Evolutionary conservation across 129 eudicot genomes (phyloP).

Genomic region (Flaveria robusta): DNA sequence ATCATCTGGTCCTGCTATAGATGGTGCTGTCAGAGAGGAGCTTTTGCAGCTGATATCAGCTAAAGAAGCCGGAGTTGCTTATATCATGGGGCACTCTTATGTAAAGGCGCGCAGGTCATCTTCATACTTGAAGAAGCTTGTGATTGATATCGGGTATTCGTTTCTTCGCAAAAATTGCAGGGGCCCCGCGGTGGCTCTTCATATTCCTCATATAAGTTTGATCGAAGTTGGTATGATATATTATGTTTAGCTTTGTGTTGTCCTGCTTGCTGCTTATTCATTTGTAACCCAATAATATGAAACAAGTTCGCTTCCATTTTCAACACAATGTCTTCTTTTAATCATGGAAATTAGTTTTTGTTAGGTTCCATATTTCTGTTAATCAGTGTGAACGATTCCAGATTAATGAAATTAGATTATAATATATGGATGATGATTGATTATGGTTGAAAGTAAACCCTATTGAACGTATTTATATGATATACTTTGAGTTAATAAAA

Average conservation of each 20-base stretch:
- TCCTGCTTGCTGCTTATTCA: neutral
- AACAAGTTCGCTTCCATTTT: slow-evolving; percentile 13
- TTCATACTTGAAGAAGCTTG: slow-evolving; percentile 69
- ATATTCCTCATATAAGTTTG: slow-evolving; percentile 95
- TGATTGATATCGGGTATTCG: slow-evolving; percentile 77
- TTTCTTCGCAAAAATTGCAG: slow-evolving; percentile 89
- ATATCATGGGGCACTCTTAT: slow-evolving; percentile 93
- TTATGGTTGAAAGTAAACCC: too few relatives aligned
- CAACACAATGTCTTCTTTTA: neutral
- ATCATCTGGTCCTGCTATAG: slow-evolving; percentile 54
- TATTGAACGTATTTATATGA: too few relatives aligned
- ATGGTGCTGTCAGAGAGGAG: slow-evolving; percentile 64
- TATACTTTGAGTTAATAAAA: too few relatives aligned
- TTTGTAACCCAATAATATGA: slow-evolving; percentile 31
- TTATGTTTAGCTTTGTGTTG: slow-evolving; percentile 54
- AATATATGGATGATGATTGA: too few relatives aligned
- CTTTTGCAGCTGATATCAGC: slow-evolving; percentile 79
- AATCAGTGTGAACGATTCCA: too few relatives aligned
- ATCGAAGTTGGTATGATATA: slow-evolving; percentile 98
- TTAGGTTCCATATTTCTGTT: too few relatives aligned
- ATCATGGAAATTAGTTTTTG: too few relatives aligned
- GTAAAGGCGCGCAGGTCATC: slow-evolving; percentile 86
- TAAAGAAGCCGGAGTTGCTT: slow-evolving; percentile 95
- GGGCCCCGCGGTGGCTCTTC: slow-evolving; percentile 90
- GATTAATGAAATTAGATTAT: too few relatives aligned